Evolutionary conservation across 225 moss, liverwort and hornwort genomes (phyloP).

Genomic region (Polytrichum formosum): DNA sequence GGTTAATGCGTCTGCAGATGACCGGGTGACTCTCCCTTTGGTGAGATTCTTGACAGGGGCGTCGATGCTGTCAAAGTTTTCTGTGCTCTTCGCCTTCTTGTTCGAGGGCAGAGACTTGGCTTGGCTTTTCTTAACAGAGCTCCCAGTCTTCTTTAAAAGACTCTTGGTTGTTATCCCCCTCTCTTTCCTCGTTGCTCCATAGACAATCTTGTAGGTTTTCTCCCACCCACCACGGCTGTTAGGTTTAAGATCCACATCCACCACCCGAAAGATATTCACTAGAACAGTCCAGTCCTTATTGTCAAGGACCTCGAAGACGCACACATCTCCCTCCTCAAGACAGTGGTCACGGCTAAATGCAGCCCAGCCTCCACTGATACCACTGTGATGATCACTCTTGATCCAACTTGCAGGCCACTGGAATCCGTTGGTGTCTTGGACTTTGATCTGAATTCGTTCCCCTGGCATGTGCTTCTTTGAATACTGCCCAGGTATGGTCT

Average conservation of each 20-base stretch:
- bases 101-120: not conserved
- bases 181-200: conserved; percentile 15
- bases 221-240: conserved; percentile 39
- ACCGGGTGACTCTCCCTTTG: conserved; percentile 12
- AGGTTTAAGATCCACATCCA: conserved; percentile 23
- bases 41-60: conserved; percentile 8
- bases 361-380: conserved; percentile 34
- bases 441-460: conserved; percentile 13
- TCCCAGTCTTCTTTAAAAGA: not conserved
- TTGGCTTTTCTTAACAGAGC: conserved; percentile 14
- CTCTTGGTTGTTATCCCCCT: not conserved
- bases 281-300: conserved; percentile 17
- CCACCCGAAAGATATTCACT: conserved; percentile 41
- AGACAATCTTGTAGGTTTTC: conserved; percentile 40
- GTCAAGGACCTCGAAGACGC: conserved; percentile 20
- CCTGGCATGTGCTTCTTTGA: conserved; percentile 31
- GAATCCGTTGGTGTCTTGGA: conserved; percentile 26
- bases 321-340: conserved; percentile 32
- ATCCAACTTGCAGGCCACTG: conserved; percentile 43
- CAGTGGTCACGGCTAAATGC: conserved; percentile 30
- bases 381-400: conserved; percentile 21
- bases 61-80: conserved; percentile 9
- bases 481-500: conserved; percentile 38
- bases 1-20: conserved; percentile 5
- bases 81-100: conserved; percentile 2